phyloP scores from a whole-genome alignment of 345 rosid species.

The Moringa oleifera region DNA sequence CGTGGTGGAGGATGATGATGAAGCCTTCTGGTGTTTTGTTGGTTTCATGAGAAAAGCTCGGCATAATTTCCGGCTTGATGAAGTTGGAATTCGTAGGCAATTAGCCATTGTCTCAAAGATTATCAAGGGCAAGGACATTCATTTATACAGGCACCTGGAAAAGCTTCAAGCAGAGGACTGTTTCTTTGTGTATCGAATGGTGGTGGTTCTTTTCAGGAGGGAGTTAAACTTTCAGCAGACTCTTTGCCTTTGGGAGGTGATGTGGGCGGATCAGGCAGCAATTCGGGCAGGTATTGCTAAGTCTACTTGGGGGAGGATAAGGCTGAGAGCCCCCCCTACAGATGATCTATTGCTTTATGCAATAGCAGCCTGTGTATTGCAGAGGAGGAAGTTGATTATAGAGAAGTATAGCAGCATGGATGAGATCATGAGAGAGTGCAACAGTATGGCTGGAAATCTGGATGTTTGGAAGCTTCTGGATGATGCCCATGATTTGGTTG shows the following conservation, averaged over 20 bases:
- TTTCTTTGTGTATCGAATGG: conserved; percentile 94
- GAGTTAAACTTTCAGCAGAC: conserved; percentile 83
- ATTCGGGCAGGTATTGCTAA: conserved; percentile 66
- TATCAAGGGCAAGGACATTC: conserved; percentile 72
- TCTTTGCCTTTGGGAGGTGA: conserved; percentile 90
- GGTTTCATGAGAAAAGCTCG: conserved; percentile 95
- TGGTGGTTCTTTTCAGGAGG: conserved; percentile 83
- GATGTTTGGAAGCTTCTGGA: conserved; percentile 98
- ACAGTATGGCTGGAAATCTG: conserved; percentile 82
- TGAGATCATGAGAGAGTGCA: conserved; percentile 93
- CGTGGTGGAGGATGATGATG: conserved; percentile 69
- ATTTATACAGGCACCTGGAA: conserved; percentile 81
- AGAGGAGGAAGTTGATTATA: conserved; percentile 81
- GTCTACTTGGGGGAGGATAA: conserved; percentile 80
- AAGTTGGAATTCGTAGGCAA: conserved; percentile 86
- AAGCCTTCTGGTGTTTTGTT: conserved; percentile 92
- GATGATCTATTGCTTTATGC: conserved; percentile 92
- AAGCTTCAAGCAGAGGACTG: conserved; percentile 90
- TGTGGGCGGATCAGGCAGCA: conserved; percentile 97
- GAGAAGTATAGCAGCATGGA: conserved; percentile 94
- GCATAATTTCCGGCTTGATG: conserved; percentile 91
- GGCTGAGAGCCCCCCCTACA: conserved; percentile 82
- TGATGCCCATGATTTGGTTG: conserved; percentile 90
- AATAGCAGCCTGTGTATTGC: conserved; percentile 90
- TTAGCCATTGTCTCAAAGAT: conserved; percentile 75